phyloP scores from a whole-genome alignment of 2,329 filamentous ascomycete species.

The Ceratocystis albifundus region DNA sequence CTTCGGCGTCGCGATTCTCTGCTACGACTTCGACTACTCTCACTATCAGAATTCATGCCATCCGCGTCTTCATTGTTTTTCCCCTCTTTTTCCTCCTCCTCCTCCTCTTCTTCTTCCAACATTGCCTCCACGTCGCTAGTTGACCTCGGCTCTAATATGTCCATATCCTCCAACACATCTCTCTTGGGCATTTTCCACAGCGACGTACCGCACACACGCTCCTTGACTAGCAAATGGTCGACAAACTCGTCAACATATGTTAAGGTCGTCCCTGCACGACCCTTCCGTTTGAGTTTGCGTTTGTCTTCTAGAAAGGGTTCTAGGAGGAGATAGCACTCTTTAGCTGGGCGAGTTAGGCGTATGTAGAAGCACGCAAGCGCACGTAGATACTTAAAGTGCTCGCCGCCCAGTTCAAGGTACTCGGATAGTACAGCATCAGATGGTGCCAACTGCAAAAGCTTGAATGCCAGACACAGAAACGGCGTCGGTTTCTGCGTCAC shows the following conservation, averaged over 20 bases:
- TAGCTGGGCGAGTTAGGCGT: conserved; percentile 70
- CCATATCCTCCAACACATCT: conserved; percentile 75
- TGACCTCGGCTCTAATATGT: conserved; percentile 71
- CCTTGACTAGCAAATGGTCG: conserved; percentile 79
- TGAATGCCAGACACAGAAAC: conserved; percentile 89
- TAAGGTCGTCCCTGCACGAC: conserved; percentile 60
- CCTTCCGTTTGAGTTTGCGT: conserved; percentile 69
- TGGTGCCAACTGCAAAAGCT: conserved; percentile 79
- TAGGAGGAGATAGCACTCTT: conserved; percentile 65
- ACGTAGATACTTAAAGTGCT: conserved; percentile 74
- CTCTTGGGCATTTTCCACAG: conserved; percentile 82
- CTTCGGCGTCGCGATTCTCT: conserved; percentile 6
- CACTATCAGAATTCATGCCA: conserved; percentile 25
- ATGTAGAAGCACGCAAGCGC: conserved; percentile 88
- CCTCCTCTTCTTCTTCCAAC: conserved; percentile 48
- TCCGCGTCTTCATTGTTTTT: conserved; percentile 28
- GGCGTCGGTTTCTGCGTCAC: conserved; percentile 75
- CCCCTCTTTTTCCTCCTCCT: conserved; percentile 30
- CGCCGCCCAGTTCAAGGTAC: conserved; percentile 66
- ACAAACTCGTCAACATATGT: conserved; percentile 87
- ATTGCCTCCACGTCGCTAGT: conserved; percentile 67
- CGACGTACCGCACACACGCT: conserved; percentile 81
- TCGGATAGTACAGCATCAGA: conserved; percentile 65
- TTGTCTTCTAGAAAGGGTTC: conserved; percentile 75
- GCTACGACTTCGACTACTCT: conserved; percentile 14